Base-by-base conservation (phyloP, 768 basidiomycete genomes). In the Jaapia argillacea region DNA sequence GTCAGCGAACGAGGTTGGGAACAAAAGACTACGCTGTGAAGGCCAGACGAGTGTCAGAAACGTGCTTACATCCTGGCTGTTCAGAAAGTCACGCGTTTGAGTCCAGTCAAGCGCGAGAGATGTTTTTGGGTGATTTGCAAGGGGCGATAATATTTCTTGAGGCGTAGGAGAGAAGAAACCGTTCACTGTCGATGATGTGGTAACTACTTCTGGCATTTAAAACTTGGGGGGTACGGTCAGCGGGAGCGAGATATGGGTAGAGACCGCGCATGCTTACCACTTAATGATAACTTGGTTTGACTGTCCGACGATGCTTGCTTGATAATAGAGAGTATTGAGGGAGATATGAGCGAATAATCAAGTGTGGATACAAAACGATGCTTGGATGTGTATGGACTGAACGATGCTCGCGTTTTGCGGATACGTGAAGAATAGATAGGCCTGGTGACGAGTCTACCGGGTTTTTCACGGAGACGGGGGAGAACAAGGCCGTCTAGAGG, bases 181-280 rank as follows among this genome's bases (percentile, higher is more conserved):
- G 47, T 58, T 52, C 45, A 65, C 67, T 50, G 73, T 67, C 66
- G 52, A 52, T 44, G 68, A 58, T 55, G 73, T 63, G 70, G 76
- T 71, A 65, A 79, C 75, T 70, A 73, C 70, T 66, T 75, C 71
- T 73, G 75, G 75, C 79, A 83, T 83, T 74, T 74, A 75, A 76
- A 74, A 41, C 28, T 16, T 14, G 44, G 20, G 36, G 6, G 41
- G 41, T 42, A 43, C 20, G 40, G 31, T 40, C 27, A 41, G 45
- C 40, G 45, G 55, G 59, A 48, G 58, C 58, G 53, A 48, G 45
- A 47, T 46, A 53, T 49, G 45, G 48, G 40, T 48, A 47, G 26
- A 33, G 38, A 23, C 35, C 25, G 23, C 25, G 21, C 20, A 6
- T 12, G 56, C 67, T 53, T 44, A 66, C 70, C 64, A 70, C 68